Evolutionary conservation across 305 asterid species (phyloP).

Genomic region (Caryopteris hybrid): DNA sequence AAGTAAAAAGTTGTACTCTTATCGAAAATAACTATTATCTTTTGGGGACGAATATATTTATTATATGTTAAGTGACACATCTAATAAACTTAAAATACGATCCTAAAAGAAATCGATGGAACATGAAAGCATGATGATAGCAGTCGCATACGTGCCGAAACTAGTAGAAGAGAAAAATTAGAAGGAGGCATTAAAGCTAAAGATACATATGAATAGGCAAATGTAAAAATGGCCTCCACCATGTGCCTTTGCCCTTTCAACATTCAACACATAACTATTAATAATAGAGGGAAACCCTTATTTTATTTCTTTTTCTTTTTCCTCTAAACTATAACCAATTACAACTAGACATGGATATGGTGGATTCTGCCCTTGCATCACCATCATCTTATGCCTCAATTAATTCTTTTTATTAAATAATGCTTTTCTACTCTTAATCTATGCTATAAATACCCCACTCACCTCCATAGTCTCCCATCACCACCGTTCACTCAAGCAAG

Average conservation of each 20-base stretch:
- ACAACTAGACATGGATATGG: conserved; percentile 39
- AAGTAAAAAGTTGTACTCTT: too few relatives aligned
- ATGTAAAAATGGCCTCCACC: conserved; percentile 43
- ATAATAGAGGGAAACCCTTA: too few relatives aligned
- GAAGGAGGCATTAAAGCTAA: background rate
- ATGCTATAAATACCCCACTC: conserved; percentile 43
- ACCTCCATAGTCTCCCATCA: conserved; percentile 25
- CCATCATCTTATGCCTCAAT: conserved; percentile 27
- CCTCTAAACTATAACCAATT: conserved; percentile 33
- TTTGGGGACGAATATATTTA: too few relatives aligned
- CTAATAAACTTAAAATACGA: too few relatives aligned
- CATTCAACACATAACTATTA: conserved; percentile 11
- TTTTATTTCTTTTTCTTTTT: too few relatives aligned
- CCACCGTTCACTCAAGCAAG: conserved; percentile 17
- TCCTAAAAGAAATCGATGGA: too few relatives aligned
- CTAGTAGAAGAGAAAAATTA: too few relatives aligned
- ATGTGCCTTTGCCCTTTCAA: conserved; percentile 39
- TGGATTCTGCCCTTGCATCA: conserved; percentile 23
- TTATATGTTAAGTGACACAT: too few relatives aligned
- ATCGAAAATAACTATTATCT: too few relatives aligned
- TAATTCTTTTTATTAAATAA: background rate
- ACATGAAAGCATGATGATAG: background rate
- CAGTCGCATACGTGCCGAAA: background rate
- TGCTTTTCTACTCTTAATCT: conserved; percentile 8
- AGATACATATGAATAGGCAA: background rate